Evolutionary conservation across 805 yeast species (phyloP).

Genomic region (Kurtzmaniella cleridarum): DNA sequence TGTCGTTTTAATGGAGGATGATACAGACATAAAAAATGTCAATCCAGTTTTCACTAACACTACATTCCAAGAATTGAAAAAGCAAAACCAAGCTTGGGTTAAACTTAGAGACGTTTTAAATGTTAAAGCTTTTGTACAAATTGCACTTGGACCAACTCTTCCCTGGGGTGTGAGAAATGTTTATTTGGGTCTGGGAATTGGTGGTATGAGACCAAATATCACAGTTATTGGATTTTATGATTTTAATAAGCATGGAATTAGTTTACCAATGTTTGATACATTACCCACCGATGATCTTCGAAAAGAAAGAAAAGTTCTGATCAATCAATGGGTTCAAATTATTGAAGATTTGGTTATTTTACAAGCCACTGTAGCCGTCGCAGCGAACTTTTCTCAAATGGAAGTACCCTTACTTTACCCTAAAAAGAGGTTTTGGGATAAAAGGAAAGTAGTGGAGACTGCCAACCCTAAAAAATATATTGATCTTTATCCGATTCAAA

Average conservation of each 20-base stretch:
- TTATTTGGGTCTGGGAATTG: conserved; percentile 90
- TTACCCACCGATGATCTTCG: conserved; percentile 80
- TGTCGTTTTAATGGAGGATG: conserved; percentile 61
- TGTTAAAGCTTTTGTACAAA: conserved; percentile 91
- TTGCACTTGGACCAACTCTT: conserved; percentile 78
- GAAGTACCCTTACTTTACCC: conserved; percentile 50
- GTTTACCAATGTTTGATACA: conserved; percentile 19
- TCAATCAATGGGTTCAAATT: conserved; percentile 85
- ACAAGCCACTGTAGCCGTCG: conserved; percentile 90
- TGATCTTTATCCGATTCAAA: conserved; percentile 94
- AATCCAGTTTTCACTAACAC: conserved; percentile 29
- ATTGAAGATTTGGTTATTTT: conserved; percentile 84
- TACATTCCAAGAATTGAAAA: conserved; percentile 61
- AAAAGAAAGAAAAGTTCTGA: conserved; percentile 60
- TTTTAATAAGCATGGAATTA: conserved; percentile 38
- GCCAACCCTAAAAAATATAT: conserved; percentile 47
- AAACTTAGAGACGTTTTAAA: conserved; percentile 71
- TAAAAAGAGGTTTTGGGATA: conserved; percentile 15
- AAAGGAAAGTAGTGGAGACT: conserved; percentile 5
- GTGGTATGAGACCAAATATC: conserved; percentile 97
- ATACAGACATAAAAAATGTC: conserved; percentile 11
- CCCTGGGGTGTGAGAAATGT: conserved; percentile 96
- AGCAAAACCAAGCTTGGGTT: conserved; percentile 78
- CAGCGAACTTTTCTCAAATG: conserved; percentile 74
- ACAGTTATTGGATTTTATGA: conserved; percentile 90